phyloP scores from a whole-genome alignment of 495 filamentous ascomycete species.

The Neurospora sp. region DNA sequence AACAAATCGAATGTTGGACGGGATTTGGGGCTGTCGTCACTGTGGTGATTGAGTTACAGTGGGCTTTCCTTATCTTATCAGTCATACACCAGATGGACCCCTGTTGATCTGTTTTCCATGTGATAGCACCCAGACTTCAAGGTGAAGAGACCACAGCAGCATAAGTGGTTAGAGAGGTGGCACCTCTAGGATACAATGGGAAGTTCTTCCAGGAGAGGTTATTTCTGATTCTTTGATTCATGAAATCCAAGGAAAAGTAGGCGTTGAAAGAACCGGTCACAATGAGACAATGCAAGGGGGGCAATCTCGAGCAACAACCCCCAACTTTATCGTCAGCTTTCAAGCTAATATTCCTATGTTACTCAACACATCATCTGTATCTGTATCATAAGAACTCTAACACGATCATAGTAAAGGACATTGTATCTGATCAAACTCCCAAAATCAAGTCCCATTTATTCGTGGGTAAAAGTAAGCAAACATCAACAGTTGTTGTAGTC shows the following conservation, averaged over 20 bases:
- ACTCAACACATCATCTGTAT: no score
- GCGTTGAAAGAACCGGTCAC: neutral
- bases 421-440: no score
- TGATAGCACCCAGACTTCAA: neutral
- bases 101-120: neutral
- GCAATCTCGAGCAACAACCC: no score
- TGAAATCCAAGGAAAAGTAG: no score
- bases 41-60: neutral
- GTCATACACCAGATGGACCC: neutral
- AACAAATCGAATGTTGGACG: neutral
- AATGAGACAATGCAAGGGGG: no score
- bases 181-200: neutral
- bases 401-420: no score
- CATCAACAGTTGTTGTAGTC: neutral
- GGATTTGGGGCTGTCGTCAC: neutral
- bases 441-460: neutral
- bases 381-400: no score
- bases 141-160: neutral
- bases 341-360: no score
- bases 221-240: neutral
- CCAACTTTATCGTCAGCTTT: no score
- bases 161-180: neutral
- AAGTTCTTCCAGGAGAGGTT: neutral
- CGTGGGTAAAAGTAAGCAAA: neutral
- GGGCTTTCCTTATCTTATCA: neutral